Conservation (phyloP, 192 early-diverging fungal genomes). For the Chytriomyces confervae region DNA sequence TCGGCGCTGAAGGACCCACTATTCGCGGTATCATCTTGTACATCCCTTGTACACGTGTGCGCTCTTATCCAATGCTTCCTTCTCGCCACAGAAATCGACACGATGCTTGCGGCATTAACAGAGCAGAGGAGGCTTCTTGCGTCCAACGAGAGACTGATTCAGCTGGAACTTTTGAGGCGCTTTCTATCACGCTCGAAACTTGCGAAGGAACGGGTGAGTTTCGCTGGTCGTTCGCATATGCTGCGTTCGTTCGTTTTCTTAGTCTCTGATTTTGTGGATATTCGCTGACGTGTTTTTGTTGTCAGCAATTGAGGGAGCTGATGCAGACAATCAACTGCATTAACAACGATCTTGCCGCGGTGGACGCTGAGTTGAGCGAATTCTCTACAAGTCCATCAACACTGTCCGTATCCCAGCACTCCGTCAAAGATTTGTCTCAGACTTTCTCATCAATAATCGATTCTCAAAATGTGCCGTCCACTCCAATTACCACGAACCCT, state of each 20-base stretch:
- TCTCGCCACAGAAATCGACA: slow-evolving; percentile 61
- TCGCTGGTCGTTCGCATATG: too few species aligned
- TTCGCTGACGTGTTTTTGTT: neutral
- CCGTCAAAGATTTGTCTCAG: too few species aligned
- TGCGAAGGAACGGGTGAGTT: slow-evolving; percentile 57
- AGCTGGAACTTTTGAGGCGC: slow-evolving; percentile 64
- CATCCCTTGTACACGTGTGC: too few species aligned
- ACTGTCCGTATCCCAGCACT: too few species aligned
- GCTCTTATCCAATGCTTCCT: too few species aligned
- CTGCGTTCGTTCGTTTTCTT: too few species aligned
- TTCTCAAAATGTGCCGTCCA: slow-evolving; percentile 28
- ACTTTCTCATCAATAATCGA: neutral
- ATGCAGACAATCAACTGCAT: slow-evolving; percentile 51
- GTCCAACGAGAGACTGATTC: slow-evolving; percentile 58
- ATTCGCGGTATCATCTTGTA: too few species aligned
- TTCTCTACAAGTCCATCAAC: too few species aligned
- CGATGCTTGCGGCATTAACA: slow-evolving; percentile 61
- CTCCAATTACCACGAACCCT: slow-evolving; percentile 4
- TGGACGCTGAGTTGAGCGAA: slow-evolving; percentile 44
- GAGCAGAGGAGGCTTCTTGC: slow-evolving; percentile 68
- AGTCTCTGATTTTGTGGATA: too few species aligned
- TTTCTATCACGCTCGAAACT: slow-evolving; percentile 69
- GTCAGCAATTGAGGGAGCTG: slow-evolving; percentile 49
- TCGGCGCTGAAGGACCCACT: too few species aligned
- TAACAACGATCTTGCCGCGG: slow-evolving; percentile 50